Percentiles rank a stretch among this genome's conserved stretches.
Conservation (phyloP, 2,329 filamentous ascomycete species). For the Arthrocladium fulminans region DNA sequence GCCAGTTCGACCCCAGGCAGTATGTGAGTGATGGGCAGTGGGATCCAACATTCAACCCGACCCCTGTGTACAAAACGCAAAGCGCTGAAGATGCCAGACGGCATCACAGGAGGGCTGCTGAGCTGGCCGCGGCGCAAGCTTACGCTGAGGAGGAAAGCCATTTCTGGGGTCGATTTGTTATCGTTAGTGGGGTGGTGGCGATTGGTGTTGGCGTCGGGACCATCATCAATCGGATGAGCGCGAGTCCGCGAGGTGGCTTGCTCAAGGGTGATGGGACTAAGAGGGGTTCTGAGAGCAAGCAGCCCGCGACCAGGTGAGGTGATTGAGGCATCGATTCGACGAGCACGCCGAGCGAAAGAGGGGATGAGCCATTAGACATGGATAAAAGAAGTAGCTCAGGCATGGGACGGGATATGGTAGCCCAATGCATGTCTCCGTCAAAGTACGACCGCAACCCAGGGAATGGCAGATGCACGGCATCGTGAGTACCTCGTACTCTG, state of each 20-base stretch:
- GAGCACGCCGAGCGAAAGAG: too few species aligned
- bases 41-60: conserved; percentile 59
- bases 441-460: too few species aligned
- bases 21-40: conserved; percentile 27
- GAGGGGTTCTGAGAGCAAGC: conserved; percentile 8
- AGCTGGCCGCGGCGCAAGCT: conserved; percentile 26
- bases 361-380: not conserved
- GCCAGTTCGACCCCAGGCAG: conserved; percentile 16
- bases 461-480: too few species aligned
- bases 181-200: conserved; percentile 33
- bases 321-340: too few species aligned
- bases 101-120: conserved; percentile 34
- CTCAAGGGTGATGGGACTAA: conserved; percentile 19
- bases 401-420: too few species aligned
- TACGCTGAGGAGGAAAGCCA: conserved; percentile 31
- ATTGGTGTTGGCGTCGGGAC: conserved; percentile 26
- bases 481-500: too few species aligned
- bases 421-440: too few species aligned
- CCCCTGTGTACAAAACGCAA: conserved; percentile 65
- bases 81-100: conserved; percentile 49
- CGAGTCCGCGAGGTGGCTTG: conserved; percentile 16
- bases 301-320: too few species aligned
- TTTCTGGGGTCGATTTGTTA: conserved; percentile 30
- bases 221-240: conserved; percentile 18
- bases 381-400: too few species aligned